A percentile compares a stretch with the other conserved stretches of the same genome.
These are phyloP conservation scores for Zygnema cylindricum DNA, from an alignment of 139 green algal genomes.

Conservation along the genomic window DNA sequence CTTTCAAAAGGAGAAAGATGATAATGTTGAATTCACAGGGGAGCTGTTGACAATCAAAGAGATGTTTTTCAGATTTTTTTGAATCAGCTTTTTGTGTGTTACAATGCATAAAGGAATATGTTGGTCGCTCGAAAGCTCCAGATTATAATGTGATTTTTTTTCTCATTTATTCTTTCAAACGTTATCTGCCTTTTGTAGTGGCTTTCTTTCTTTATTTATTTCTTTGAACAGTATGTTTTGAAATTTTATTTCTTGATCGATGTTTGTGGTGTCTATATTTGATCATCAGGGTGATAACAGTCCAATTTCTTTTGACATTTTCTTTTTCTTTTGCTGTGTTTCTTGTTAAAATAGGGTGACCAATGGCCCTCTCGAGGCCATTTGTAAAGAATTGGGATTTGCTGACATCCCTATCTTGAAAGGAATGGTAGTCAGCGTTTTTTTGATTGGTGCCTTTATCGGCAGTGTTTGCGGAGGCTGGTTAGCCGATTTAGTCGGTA, in stretches of 20 bases:
- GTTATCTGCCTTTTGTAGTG: not conserved
- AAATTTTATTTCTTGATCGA: too few relatives aligned
- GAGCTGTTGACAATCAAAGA: too few relatives aligned
- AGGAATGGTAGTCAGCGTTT: constrained; percentile 28
- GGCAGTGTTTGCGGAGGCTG: not conserved
- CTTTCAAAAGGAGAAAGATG: too few relatives aligned
- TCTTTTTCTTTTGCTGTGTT: not conserved
- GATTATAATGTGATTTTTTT: not conserved
- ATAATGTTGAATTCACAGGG: too few relatives aligned
- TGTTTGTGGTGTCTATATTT: too few relatives aligned
- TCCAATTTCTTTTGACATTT: not conserved
- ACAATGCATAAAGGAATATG: not conserved
- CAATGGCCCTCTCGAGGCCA: constrained; percentile 15
- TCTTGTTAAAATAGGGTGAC: not conserved
- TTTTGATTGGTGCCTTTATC: constrained; percentile 27
- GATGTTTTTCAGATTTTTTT: too few relatives aligned
- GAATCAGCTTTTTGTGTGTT: not conserved
- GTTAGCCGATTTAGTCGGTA: not conserved
- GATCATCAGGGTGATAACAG: not conserved
- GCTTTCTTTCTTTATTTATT: not conserved
- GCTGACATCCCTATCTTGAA: not conserved
- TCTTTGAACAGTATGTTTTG: not conserved
- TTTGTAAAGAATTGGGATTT: constrained; percentile 8
- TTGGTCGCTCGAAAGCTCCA: not conserved
- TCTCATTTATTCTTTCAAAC: not conserved